phyloP scores from a whole-genome alignment of 2,329 filamentous ascomycete species.

The Fusarium annulatum region DNA sequence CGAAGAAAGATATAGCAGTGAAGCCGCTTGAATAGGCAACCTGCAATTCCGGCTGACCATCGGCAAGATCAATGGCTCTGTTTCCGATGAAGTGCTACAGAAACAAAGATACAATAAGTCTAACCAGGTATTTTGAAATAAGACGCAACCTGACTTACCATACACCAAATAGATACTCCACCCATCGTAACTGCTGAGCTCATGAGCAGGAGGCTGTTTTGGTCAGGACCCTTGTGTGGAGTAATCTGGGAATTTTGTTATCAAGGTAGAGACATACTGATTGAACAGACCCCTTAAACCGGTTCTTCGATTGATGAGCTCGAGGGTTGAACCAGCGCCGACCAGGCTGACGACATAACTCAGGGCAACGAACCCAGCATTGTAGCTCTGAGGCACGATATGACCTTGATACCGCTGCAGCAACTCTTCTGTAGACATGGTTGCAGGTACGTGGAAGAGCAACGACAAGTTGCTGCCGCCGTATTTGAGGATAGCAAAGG shows the following conservation, averaged over 20 bases:
- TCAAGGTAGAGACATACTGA: conserved; percentile 61
- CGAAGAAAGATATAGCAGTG: conserved; percentile 81
- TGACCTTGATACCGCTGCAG: conserved; percentile 56
- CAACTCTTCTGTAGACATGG: conserved; percentile 47
- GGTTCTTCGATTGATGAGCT: conserved; percentile 82
- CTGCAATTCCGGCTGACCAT: conserved; percentile 71
- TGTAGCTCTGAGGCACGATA: conserved; percentile 62
- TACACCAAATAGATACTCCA: conserved; percentile 79
- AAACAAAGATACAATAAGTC: neutral
- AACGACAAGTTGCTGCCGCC: conserved; percentile 21
- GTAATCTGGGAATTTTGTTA: neutral
- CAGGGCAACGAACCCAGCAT: conserved; percentile 73
- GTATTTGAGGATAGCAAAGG: conserved; percentile 14
- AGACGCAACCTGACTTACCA: conserved; percentile 56
- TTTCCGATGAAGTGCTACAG: conserved; percentile 73
- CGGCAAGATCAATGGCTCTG: conserved; percentile 76
- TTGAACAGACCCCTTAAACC: conserved; percentile 75
- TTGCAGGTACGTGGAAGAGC: conserved; percentile 18
- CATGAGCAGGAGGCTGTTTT: conserved; percentile 67
- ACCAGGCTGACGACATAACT: conserved; percentile 82
- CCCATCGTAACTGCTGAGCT: conserved; percentile 78
- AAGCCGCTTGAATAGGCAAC: conserved; percentile 78
- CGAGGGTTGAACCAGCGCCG: conserved; percentile 82
- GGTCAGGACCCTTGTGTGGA: conserved; percentile 5
- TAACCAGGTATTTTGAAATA: neutral